phyloP scores from a whole-genome alignment of 257 asterid species.

The Eustoma russellianum region DNA sequence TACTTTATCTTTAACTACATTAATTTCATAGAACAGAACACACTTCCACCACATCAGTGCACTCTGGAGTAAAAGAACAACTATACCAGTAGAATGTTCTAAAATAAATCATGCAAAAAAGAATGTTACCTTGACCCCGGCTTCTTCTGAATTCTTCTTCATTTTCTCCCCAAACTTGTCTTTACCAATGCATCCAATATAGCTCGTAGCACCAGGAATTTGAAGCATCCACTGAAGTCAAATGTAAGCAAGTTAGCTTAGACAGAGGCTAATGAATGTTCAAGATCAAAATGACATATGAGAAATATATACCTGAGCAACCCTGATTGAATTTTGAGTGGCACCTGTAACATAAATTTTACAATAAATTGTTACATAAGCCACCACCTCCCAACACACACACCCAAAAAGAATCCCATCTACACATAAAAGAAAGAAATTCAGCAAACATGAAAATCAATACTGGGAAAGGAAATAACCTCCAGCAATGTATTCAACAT shows the following conservation, averaged over 20 bases:
- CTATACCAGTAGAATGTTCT: not conserved
- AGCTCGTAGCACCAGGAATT: slow-evolving; percentile 79
- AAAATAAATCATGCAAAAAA: slow-evolving; percentile 8
- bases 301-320: slow-evolving; percentile 65
- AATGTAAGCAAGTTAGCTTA: slow-evolving; percentile 6
- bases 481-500: slow-evolving; percentile 95
- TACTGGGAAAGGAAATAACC: slow-evolving; percentile 33
- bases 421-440: not conserved
- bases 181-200: slow-evolving; percentile 55
- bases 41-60: no score
- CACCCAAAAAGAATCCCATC: not conserved
- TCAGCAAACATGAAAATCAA: not conserved
- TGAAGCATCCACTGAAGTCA: slow-evolving; percentile 44
- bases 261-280: not conserved
- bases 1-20: no score
- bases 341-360: slow-evolving; percentile 50
- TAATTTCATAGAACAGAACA: no score
- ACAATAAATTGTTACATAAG: slow-evolving; percentile 4
- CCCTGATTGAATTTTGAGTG: slow-evolving; percentile 90
- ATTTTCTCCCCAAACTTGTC: slow-evolving; percentile 84
- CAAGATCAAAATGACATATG: slow-evolving; percentile 4
- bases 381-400: no score
- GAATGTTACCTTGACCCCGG: slow-evolving; percentile 66
- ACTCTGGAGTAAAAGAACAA: no score
- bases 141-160: slow-evolving; percentile 62